These are phyloP conservation scores for Parascedosporium putredinis DNA, from an alignment of 2,329 filamentous ascomycete species.

Conservation along the genomic window DNA sequence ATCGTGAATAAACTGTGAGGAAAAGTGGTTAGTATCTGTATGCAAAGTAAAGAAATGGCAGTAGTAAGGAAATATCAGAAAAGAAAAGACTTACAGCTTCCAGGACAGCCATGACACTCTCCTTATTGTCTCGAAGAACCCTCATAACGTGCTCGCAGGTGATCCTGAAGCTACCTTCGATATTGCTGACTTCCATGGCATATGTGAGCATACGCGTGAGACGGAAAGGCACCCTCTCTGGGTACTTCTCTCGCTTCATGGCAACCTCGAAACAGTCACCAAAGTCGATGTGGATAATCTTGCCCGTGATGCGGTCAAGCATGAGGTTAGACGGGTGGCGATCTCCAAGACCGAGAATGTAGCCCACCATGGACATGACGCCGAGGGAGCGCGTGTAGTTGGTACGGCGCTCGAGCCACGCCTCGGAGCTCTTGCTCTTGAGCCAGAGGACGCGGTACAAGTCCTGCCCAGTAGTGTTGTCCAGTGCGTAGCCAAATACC, in stretches of 20 bases:
- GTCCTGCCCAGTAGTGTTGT: slow-evolving; percentile 98
- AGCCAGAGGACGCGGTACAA: slow-evolving; percentile 96
- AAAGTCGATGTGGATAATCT: slow-evolving; percentile 98
- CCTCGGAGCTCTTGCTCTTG: slow-evolving; percentile 95
- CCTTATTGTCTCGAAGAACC: slow-evolving; percentile 91
- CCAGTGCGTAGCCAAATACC: slow-evolving; percentile 96
- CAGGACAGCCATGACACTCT: slow-evolving; percentile 94
- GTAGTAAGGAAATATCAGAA: neutral
- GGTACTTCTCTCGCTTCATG: slow-evolving; percentile 99
- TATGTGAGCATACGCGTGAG: slow-evolving; percentile 98
- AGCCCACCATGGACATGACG: slow-evolving; percentile 99
- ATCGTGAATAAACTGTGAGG: slow-evolving; percentile 83
- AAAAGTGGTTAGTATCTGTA: slow-evolving; percentile 6
- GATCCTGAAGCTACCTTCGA: slow-evolving; percentile 95
- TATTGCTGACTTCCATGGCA: slow-evolving; percentile 99
- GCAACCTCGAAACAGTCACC: slow-evolving; percentile 99
- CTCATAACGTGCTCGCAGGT: slow-evolving; percentile 99
- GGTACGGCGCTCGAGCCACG: slow-evolving; percentile 95
- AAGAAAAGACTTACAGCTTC: slow-evolving; percentile 66
- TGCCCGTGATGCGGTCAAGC: slow-evolving; percentile 90
- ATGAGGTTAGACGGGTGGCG: slow-evolving; percentile 96
- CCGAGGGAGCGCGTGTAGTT: slow-evolving; percentile 96
- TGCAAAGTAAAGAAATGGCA: neutral
- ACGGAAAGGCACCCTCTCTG: slow-evolving; percentile 93
- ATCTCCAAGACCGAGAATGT: slow-evolving; percentile 93